Base-by-base conservation (phyloP, 192 early-diverging fungal genomes). In the Coemansia sp. region DNA sequence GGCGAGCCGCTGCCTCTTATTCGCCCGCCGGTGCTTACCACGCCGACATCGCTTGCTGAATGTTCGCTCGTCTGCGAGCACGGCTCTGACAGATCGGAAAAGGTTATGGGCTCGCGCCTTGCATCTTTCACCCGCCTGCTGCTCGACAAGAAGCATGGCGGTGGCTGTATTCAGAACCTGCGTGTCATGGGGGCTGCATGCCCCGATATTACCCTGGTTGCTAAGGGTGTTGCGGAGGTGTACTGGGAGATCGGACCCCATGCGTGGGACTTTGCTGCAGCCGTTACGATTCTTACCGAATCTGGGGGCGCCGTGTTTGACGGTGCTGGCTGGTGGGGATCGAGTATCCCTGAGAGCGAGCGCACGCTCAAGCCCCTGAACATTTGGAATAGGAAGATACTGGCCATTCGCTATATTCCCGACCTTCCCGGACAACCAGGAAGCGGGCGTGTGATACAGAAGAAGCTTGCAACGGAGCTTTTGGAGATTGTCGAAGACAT, bases 181-280 rank as follows among this genome's bases (percentile, higher is more conserved):
- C 86, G 96, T 7, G 75, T 87, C 32, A 68, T 88, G 0, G 96
- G 95, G 1, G 87, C 89, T 25, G 94, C 91, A 3, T 89, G 92
- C 0, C 68, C 93, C 23, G 89, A 89, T 55, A 82, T 95, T 80
- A 88, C 90, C 57, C 78, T 85, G 35, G 87, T 94, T 33, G 93
- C 94, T 10, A 87, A 91, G 46, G 95, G 94, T 23, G 81, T 86
- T 14, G 75, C 89, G 8, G 95, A 99, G 67, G 69, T 91, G 8
- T 97, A 94, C 75, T 99, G 93, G 92, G 96, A 99, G 73, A 84
- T 89, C 45, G 96, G 95, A 7, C 83, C 69, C 10, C 81, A 78
- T 46, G 58, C 63, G 50, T 94, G 94, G 93, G 96, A 99, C 73
- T 89, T 97, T 38, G 88, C 90, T 20, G 96, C 95, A 17, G 93